phyloP scores from a whole-genome alignment of 257 asterid genomes.

The Nicotiana tabacum region DNA sequence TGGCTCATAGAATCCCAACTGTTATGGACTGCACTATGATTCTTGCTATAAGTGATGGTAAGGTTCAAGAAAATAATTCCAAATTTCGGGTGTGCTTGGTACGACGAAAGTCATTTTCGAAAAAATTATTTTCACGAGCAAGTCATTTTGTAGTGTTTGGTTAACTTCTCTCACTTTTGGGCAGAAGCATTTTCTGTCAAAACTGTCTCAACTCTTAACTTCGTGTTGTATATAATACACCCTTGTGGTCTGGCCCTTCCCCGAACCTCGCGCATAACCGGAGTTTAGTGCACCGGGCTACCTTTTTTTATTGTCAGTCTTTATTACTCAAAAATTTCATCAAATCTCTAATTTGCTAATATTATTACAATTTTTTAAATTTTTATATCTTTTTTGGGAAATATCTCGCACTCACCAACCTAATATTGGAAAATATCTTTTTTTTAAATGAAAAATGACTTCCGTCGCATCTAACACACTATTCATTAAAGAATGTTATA shows the following conservation, averaged over 20 bases:
- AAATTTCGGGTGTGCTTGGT: background rate
- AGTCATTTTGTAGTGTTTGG: background rate
- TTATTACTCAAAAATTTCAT: background rate
- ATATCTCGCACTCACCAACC: background rate
- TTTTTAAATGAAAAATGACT: background rate
- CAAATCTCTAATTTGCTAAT: background rate
- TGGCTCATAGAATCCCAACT: slow-evolving; percentile 39
- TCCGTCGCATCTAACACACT: background rate
- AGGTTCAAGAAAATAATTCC: background rate
- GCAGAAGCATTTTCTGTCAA: background rate
- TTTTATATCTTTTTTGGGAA: no score
- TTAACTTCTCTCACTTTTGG: background rate
- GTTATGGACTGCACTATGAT: slow-evolving; percentile 37
- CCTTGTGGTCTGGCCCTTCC: no score
- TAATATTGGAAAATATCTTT: background rate
- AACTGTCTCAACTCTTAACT: background rate
- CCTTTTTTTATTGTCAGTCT: background rate
- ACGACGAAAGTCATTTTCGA: background rate
- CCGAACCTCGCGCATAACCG: no score
- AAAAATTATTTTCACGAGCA: background rate
- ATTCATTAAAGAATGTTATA: background rate
- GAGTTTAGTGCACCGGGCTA: no score
- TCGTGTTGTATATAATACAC: background rate
- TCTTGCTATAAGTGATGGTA: slow-evolving; percentile 33
- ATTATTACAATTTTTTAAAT: background rate